Percentiles rank a stretch among this genome's conserved stretches.
phyloP scores from a whole-genome alignment of 2,329 filamentous ascomycete genomes.

The Trichophyton schoenleinii region DNA sequence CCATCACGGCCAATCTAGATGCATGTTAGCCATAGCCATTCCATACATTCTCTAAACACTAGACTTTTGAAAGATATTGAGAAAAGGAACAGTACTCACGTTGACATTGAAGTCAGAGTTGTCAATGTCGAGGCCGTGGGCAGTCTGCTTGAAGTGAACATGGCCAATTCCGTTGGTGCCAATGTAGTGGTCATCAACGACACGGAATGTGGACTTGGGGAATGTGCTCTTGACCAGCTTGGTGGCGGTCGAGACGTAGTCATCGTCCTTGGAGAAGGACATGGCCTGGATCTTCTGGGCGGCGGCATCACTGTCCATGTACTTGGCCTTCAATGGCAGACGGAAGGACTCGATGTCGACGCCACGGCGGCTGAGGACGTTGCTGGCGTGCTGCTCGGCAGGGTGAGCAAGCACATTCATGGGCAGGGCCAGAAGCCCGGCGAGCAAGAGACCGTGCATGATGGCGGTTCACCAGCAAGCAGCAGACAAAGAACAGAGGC shows the following conservation, averaged over 20 bases:
- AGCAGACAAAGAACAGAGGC: neutral
- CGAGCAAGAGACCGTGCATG: slow-evolving; percentile 5
- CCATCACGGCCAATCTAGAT: slow-evolving; percentile 9
- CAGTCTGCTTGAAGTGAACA: slow-evolving; percentile 10
- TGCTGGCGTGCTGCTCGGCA: neutral
- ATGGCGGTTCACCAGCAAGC: neutral
- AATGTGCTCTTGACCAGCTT: slow-evolving; percentile 8
- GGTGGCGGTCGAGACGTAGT: slow-evolving; percentile 11
- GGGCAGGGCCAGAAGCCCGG: slow-evolving; percentile 5
- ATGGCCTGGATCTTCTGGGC: slow-evolving; percentile 2
- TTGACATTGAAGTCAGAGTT: slow-evolving; percentile 13
- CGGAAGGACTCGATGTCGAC: slow-evolving; percentile 11
- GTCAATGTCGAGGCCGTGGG: slow-evolving; percentile 11
- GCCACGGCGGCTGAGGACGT: slow-evolving; percentile 3
- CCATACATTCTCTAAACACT: too few species aligned
- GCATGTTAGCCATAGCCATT: neutral
- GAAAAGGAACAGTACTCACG: slow-evolving; percentile 2
- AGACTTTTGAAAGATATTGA: too few species aligned
- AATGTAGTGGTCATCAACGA: slow-evolving; percentile 12
- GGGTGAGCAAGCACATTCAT: neutral
- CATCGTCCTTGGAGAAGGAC: neutral
- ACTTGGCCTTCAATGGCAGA: slow-evolving; percentile 6
- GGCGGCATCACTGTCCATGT: slow-evolving; percentile 2
- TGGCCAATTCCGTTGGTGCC: slow-evolving; percentile 11
- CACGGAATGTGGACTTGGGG: slow-evolving; percentile 8